Percentiles rank a stretch among this genome's conserved stretches.
Conservation (phyloP, 768 basidiomycete species). For the Auricularia sp. region DNA sequence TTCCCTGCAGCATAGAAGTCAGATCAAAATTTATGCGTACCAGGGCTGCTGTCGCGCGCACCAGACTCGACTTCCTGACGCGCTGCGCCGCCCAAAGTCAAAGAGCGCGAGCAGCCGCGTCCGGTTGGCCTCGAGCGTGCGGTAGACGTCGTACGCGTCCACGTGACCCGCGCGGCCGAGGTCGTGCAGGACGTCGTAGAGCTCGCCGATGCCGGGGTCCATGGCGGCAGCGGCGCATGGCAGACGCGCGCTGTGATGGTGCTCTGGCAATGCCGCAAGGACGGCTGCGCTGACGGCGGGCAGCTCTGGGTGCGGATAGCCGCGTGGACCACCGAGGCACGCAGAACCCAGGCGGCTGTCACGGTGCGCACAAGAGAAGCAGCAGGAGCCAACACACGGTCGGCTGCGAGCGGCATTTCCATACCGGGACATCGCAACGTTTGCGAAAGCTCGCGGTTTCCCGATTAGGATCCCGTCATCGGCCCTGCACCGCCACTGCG, state of each 20-base stretch:
- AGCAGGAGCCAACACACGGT: no score
- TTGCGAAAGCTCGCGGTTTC: no score
- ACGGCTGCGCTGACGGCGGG: no score
- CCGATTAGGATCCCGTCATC: no score
- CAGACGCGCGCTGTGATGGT: neutral
- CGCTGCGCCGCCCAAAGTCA: slow-evolving; percentile 51
- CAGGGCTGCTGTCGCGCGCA: slow-evolving; percentile 19
- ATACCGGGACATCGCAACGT: no score
- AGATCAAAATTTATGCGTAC: neutral
- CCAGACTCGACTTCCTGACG: slow-evolving; percentile 63
- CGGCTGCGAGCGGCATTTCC: no score
- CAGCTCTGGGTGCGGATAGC: no score
- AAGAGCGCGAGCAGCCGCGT: slow-evolving; percentile 52
- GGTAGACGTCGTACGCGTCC: slow-evolving; percentile 15
- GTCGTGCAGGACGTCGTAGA: slow-evolving; percentile 5
- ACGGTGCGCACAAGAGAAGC: no score
- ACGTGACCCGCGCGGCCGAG: neutral
- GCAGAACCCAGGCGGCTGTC: no score
- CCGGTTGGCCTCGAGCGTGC: slow-evolving; percentile 17
- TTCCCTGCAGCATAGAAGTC: slow-evolving; percentile 40
- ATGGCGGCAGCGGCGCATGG: neutral
- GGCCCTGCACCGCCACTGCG: no score
- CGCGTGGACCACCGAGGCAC: no score
- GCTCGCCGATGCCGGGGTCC: slow-evolving; percentile 3
- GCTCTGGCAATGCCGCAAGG: no score